These are phyloP conservation scores for Yueomyces sp. DNA, from an alignment of 805 yeast genomes.

Conservation along the genomic window DNA sequence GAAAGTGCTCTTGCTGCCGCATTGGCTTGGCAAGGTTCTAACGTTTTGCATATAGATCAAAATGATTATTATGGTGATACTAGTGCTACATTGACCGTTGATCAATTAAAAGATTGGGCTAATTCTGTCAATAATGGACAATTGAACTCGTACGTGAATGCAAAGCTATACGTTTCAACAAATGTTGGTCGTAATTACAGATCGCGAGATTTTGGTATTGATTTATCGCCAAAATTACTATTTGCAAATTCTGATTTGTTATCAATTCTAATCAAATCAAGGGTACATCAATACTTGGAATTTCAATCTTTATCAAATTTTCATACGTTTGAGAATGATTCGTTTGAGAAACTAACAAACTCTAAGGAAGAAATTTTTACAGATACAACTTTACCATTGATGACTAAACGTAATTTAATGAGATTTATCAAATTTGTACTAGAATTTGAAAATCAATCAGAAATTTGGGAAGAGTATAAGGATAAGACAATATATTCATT, in stretches of 20 bases:
- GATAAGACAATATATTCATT: constrained; percentile 46
- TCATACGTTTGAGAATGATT: constrained; percentile 89
- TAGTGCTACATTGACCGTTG: constrained; percentile 73
- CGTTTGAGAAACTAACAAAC: constrained; percentile 72
- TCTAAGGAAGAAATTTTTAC: constrained; percentile 91
- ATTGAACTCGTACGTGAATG: constrained; percentile 41
- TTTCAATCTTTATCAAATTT: constrained; percentile 79
- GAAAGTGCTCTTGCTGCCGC: constrained; percentile 89
- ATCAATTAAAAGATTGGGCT: constrained; percentile 78
- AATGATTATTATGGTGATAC: constrained; percentile 83
- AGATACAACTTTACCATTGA: constrained; percentile 61
- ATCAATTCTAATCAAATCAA: constrained; percentile 61
- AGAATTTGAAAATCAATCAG: constrained; percentile 47
- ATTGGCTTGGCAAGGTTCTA: constrained; percentile 96
- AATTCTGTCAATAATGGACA: constrained; percentile 41
- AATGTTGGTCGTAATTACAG: constrained; percentile 30
- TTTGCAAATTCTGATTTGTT: constrained; percentile 86
- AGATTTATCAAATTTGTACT: constrained; percentile 80
- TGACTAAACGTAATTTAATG: constrained; percentile 71
- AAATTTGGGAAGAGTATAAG: constrained; percentile 43
- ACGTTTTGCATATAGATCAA: constrained; percentile 77
- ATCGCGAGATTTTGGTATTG: constrained; percentile 74
- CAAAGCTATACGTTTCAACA: constrained; percentile 68
- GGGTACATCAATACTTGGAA: constrained; percentile 85
- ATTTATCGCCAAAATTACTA: constrained; percentile 72